Percentiles rank a stretch among this genome's conserved stretches.
phyloP scores from a whole-genome alignment of 2,329 filamentous ascomycete genomes.

The Triangularia verruculosa region DNA sequence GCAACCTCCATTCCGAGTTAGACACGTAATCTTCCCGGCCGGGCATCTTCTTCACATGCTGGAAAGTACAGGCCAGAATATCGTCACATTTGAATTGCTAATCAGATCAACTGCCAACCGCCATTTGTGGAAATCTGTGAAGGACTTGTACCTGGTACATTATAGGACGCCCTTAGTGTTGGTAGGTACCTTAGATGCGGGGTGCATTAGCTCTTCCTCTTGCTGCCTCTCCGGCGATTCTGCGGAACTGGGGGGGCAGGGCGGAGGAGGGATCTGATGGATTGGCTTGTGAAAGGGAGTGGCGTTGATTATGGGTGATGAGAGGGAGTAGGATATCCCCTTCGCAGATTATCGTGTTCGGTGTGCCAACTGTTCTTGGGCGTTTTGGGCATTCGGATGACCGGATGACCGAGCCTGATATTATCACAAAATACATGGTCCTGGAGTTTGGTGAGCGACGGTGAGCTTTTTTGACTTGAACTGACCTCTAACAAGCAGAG shows the following conservation, averaged over 20 bases:
- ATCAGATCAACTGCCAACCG: not conserved
- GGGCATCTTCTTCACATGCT: not conserved
- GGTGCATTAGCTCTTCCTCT: constrained; percentile 6
- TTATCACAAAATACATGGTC: not conserved
- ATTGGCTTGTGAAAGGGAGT: not conserved
- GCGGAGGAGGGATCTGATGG: not conserved
- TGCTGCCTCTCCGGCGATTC: not conserved
- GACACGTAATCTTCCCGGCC: not conserved
- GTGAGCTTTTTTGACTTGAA: no score
- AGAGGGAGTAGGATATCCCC: no score
- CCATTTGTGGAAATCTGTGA: not conserved
- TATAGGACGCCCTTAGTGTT: not conserved
- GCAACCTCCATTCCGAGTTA: not conserved
- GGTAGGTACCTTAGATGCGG: not conserved
- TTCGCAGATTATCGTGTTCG: not conserved
- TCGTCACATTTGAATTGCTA: not conserved
- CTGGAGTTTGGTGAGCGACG: no score
- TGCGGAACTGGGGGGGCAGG: not conserved
- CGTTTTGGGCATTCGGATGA: not conserved
- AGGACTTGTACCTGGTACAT: not conserved
- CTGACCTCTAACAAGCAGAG: not conserved
- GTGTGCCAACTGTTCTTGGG: not conserved
- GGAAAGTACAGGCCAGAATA: not conserved
- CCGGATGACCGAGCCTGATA: no score
- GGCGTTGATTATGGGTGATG: no score